Evolutionary conservation across 2,329 filamentous ascomycete genomes (phyloP).

Genomic region (Lasiodiplodia citricola): DNA sequence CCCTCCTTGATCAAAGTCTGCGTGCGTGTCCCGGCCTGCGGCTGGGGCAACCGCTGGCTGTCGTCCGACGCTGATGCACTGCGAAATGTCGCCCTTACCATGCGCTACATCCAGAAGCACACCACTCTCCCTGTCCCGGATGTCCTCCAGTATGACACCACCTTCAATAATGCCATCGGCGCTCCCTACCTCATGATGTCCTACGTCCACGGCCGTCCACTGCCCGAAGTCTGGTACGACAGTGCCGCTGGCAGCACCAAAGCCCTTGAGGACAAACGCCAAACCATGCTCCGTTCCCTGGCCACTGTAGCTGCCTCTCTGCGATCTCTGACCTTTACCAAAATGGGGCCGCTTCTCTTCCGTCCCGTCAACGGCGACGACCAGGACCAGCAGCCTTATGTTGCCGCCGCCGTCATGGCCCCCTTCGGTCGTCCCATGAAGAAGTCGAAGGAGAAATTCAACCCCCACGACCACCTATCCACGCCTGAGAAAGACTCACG

Average conservation of each 20-base stretch:
- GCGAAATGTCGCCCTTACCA: neutral
- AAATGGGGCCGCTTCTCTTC: conserved; percentile 3
- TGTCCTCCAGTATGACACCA: conserved; percentile 29
- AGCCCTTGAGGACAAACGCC: conserved; percentile 1
- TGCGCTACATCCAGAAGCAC: conserved; percentile 28
- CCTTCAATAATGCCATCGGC: conserved; percentile 29
- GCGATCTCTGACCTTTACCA: neutral
- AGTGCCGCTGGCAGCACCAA: neutral
- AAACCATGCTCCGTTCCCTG: neutral
- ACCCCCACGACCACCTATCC: neutral
- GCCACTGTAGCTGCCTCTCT: neutral
- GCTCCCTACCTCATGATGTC: conserved; percentile 34
- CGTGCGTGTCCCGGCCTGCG: conserved; percentile 11
- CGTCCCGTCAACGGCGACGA: neutral
- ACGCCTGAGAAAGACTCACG: neutral
- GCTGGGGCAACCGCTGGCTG: neutral
- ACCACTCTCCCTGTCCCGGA: conserved; percentile 30
- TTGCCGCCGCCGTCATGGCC: neutral
- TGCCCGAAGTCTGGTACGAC: conserved; percentile 30
- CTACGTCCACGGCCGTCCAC: conserved; percentile 28
- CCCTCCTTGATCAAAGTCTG: neutral
- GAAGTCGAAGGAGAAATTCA: neutral
- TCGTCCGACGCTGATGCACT: neutral
- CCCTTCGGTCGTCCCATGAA: neutral
- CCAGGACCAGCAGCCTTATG: neutral